Conservation (phyloP, 2,329 filamentous ascomycete species). For the Xylariaceae sp. region DNA sequence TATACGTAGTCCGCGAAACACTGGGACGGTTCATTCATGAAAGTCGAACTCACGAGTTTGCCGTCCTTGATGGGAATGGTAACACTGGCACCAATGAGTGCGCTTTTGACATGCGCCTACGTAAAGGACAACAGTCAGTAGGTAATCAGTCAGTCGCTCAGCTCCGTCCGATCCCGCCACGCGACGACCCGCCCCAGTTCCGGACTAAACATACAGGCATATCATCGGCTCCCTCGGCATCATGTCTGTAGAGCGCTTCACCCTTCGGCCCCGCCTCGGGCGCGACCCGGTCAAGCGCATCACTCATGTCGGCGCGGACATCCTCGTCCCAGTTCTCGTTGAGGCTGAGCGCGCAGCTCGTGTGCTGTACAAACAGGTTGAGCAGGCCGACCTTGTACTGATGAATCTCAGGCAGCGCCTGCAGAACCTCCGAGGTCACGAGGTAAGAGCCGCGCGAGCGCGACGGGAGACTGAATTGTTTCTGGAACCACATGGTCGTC, state of each 20-base stretch:
- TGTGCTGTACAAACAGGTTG: slow-evolving; percentile 93
- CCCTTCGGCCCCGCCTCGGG: slow-evolving; percentile 69
- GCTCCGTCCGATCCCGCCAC: slow-evolving; percentile 49
- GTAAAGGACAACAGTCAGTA: background rate
- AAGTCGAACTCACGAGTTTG: slow-evolving; percentile 50
- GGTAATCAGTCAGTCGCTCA: slow-evolving; percentile 26
- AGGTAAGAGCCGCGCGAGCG: slow-evolving; percentile 81
- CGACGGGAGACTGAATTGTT: slow-evolving; percentile 72
- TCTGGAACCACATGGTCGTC: slow-evolving; percentile 71
- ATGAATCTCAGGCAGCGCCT: slow-evolving; percentile 70
- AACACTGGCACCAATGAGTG: slow-evolving; percentile 80
- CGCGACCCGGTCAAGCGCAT: slow-evolving; percentile 85
- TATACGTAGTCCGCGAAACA: background rate
- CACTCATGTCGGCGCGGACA: slow-evolving; percentile 89
- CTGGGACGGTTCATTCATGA: too few species aligned
- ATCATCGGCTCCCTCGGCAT: slow-evolving; percentile 82
- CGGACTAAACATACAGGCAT: slow-evolving; percentile 64
- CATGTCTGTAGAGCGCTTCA: slow-evolving; percentile 73
- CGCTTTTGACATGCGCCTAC: slow-evolving; percentile 87
- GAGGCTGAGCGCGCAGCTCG: slow-evolving; percentile 78
- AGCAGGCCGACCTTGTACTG: slow-evolving; percentile 80
- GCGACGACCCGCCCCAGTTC: too few species aligned
- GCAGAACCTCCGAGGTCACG: slow-evolving; percentile 69
- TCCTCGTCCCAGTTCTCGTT: slow-evolving; percentile 88
- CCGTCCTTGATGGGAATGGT: slow-evolving; percentile 89